Base-by-base conservation (phyloP, 108 stramenopile species). In the Nitzschia inconspicua region DNA sequence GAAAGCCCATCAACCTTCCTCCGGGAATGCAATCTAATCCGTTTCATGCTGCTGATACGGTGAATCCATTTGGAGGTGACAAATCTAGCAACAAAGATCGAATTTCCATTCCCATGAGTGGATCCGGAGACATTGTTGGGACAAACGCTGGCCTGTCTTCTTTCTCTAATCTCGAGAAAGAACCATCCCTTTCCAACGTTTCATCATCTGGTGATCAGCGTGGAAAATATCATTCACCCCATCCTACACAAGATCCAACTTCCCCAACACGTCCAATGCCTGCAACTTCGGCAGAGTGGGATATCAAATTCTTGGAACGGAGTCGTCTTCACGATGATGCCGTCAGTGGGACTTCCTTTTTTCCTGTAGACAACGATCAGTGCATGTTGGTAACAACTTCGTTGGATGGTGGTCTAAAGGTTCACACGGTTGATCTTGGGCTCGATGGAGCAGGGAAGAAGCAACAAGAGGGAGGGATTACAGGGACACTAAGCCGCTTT, bases 341-440 rank as follows among this genome's bases (percentile, higher is more conserved):
- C 14, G 53, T 85, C 25, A 79, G 77, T 52, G 84, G 80, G 10
- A 82, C 80, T 46, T 52, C 54, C 31, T 34, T 85, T 20, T 19
- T 73, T 19, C 39, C 64, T 0, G 58, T 48, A 46, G 42, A 18
- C 14, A 63, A 42, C 19, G 65, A 64, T 16, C 30, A 49, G n/a
- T 73, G 72, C 14, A 60, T 77, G 10, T 29, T 85, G 27, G 68
- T 64, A 2, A 74, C 80, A 11, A 65, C 77, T 16, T 82, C 80
- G 2, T 49, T 82, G 3, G 84, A 85, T 65, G 84, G 84, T 4
- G 70, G 75, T 42, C 65, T 85, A 0, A 70, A 73, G 65, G 77
- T 82, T 9, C 75, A 85, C 46, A 56, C 55, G 9, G 35, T 82
- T 16, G 46, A 43, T 28, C 29, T 56, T 23, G 65, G 30, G 60